Base-by-base conservation (phyloP, 2,329 filamentous ascomycete species). In the Tolypocladium endophyticum region DNA sequence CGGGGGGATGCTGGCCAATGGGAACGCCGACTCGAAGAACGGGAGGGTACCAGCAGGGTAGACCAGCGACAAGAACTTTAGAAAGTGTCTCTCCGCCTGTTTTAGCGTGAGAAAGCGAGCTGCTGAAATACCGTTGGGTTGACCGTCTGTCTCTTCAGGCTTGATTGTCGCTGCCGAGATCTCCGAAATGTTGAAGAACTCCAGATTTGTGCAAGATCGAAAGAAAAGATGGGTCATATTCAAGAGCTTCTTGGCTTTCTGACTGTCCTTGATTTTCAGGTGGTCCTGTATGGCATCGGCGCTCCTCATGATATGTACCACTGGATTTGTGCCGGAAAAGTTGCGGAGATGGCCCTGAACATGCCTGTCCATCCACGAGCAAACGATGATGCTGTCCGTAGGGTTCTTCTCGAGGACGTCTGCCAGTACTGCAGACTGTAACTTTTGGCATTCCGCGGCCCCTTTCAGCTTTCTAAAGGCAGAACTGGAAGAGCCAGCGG, bases 141-240 rank as follows among this genome's bases (percentile, higher is more conserved):
- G 45, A 14, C 45, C 45, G 25, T 50, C 25, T 25, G 45, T 7
- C 14, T 30, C 45, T 9, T 20, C 45, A 3, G 25, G 9, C 45
- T 50, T 25, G 4, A 1, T 55, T 50, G 11, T 55, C 20, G 52
- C 39, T 52, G 73, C 68, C 6, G 69, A 69, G 23, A 73, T 76
- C 67, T 90, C 87, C 2, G 86, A 86, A 20, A 89, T 76, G 65
- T 91, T 91, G 75, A 86, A 90, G 70, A 90, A 92, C 67, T 92
- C 88, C 62, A 88, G 82, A 64, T 89, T 91, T 14, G 86, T 87
- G 68, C 86, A 89, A 1, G 78, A 79, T 56, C 86, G 79, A 64
- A 89, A 85, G 20, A 88, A 80, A 2, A 79, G 74, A 28, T 77
- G 79, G 63, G 80, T 83, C 18, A 81, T 79, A 23, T 80, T 77